Percentiles rank a stretch among this genome's conserved stretches.
These are phyloP conservation scores for Elongisporangium undulatum DNA, from an alignment of 352 stramenopile genomes.

Conservation along the genomic window DNA sequence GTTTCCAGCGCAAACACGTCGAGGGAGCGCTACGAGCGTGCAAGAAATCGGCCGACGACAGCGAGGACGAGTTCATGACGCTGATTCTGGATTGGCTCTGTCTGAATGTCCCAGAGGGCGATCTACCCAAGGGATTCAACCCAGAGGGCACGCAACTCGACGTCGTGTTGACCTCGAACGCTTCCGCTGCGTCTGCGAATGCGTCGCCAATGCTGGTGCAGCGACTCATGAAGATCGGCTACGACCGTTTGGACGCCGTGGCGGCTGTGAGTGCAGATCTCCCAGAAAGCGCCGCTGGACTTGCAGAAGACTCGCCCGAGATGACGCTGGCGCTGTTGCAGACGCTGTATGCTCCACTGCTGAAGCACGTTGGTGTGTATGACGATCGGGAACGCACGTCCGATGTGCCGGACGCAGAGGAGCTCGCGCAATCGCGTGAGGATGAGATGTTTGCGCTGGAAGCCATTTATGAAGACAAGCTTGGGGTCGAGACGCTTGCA, in stretches of 20 bases:
- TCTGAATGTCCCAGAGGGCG: conserved; percentile 66
- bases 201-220: conserved; percentile 48
- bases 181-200: conserved; percentile 8
- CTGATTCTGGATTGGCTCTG: conserved; percentile 78
- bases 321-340: conserved; percentile 29
- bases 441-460: conserved; percentile 79
- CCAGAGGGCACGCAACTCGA: conserved; percentile 88
- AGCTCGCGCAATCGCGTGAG: conserved; percentile 47
- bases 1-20: conserved; percentile 51
- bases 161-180: conserved; percentile 40
- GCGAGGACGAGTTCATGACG: conserved; percentile 29
- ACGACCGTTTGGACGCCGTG: conserved; percentile 52
- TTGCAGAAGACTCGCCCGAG: conserved; percentile 26
- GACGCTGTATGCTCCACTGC: conserved; percentile 35
- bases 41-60: conserved; percentile 16
- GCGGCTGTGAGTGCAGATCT: conserved; percentile 39
- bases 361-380: conserved; percentile 31
- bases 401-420: conserved; percentile 21
- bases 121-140: conserved; percentile 83
- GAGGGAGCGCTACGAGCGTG: conserved; percentile 32
- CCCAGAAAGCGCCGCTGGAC: conserved; percentile 11
- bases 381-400: conserved; percentile 1
- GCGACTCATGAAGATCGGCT: conserved; percentile 76
- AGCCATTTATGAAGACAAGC: conserved; percentile 80
- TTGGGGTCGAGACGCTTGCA: conserved; percentile 23